These are phyloP conservation scores for Apiotrichum mycotoxinovorans DNA, from an alignment of 1,284 basidiomycete species.

Conservation along the genomic window DNA sequence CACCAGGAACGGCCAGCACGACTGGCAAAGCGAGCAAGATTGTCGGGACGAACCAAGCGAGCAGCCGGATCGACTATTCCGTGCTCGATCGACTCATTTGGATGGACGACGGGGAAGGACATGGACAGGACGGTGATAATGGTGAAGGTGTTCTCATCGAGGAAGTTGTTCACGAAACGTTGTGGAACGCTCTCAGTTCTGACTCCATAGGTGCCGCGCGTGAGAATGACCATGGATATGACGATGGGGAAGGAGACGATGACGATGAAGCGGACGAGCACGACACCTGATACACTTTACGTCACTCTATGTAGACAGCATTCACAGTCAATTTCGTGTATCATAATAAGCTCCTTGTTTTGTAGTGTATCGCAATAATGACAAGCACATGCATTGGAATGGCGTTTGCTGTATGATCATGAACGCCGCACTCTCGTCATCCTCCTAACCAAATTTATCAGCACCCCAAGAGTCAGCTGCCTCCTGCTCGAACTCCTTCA, in stretches of 20 bases:
- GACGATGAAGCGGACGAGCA: neutral
- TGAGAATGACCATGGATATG: neutral
- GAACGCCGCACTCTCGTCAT: too few relatives aligned
- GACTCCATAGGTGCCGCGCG: neutral
- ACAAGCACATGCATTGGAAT: too few relatives aligned
- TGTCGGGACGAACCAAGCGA: neutral
- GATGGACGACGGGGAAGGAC: neutral
- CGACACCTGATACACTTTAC: neutral
- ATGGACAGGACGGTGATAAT: neutral
- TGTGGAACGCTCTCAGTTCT: neutral
- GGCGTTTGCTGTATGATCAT: too few relatives aligned
- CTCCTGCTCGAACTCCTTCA: too few relatives aligned
- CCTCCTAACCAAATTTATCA: too few relatives aligned
- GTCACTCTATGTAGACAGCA: too few relatives aligned
- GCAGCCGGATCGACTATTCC: neutral
- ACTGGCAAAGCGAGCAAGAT: neutral
- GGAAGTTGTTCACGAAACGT: neutral
- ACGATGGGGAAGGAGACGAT: neutral
- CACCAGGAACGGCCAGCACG: neutral
- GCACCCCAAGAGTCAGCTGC: too few relatives aligned
- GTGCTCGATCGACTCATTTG: neutral
- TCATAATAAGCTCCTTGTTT: too few relatives aligned
- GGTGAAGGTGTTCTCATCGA: neutral
- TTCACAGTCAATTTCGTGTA: too few relatives aligned
- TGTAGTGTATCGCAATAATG: too few relatives aligned